These are phyloP conservation scores for Diversispora epigaea DNA, from an alignment of 192 early-diverging fungal species.

Conservation along the genomic window DNA sequence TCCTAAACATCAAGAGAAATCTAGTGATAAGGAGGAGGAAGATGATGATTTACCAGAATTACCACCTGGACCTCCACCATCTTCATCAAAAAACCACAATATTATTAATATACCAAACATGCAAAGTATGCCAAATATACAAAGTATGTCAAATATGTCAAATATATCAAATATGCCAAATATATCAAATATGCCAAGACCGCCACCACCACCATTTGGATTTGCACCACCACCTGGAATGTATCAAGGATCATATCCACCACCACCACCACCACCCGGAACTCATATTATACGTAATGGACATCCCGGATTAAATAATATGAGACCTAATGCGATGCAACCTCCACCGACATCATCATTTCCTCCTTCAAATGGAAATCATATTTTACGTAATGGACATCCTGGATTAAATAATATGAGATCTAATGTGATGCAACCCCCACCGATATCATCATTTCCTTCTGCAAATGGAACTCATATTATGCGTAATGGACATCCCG, in stretches of 20 bases:
- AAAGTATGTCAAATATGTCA: no score
- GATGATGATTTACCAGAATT: slow-evolving; percentile 34
- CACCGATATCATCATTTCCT: slow-evolving; percentile 5
- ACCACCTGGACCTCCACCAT: slow-evolving; percentile 28
- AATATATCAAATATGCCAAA: no score
- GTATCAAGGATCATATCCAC: background rate
- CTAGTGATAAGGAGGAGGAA: slow-evolving; percentile 15
- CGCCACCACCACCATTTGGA: background rate
- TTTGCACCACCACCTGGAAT: slow-evolving; percentile 2
- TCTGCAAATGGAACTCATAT: background rate
- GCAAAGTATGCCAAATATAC: no score
- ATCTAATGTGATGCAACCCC: slow-evolving; percentile 10
- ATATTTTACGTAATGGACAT: background rate
- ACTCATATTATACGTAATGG: slow-evolving; percentile 3
- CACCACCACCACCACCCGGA: background rate
- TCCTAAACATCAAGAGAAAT: slow-evolving; percentile 7
- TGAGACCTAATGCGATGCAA: slow-evolving; percentile 3
- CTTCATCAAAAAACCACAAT: background rate
- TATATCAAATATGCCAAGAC: background rate
- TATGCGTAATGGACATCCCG: background rate
- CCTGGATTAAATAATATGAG: background rate
- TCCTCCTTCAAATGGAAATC: background rate
- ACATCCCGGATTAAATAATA: background rate
- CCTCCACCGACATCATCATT: slow-evolving; percentile 20
- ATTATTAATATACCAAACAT: background rate